Evolutionary conservation across 179 eudicot genomes (phyloP), one percentile per base, ranked within the genome.

Genomic region (Nepenthes alata): DNA sequence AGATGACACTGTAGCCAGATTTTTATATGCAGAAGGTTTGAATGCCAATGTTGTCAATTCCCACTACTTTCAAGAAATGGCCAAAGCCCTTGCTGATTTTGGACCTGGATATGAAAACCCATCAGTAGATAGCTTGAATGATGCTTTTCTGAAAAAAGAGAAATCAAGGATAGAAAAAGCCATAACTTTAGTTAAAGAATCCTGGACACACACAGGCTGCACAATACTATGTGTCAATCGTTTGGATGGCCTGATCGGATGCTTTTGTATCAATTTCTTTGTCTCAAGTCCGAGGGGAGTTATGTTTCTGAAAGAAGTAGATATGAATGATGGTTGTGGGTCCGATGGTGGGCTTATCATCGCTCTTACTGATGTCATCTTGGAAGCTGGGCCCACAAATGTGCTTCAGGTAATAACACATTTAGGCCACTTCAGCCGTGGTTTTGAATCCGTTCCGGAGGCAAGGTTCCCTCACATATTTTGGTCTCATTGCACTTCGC

Each of bases 401-500:
- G 81, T 80, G 57, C 72, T 76, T 62, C 84, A 76, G 67, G 70
- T 76, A 16, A 80, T 80, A 52, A 67, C 78, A 2, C 81, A 74
- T 66, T 78, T 80, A 54, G 84, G 84, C 25, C 74, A 76, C 48
- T 74, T 80, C 65, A 76, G 81, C 57, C 52, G 55, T 35, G 69
- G 76, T 62, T 80, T 68, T 49, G 81, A 80, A 71, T 71, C 84
- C 2, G 53, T 71, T 60, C 71, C 77, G 35, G 53, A 67, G 37
- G 47, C 75, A 35, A 77, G 74, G 59, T 80, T 77, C n/a, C 75
- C 84, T 50, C 68, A 53, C 56, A 66, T 80, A 60, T 77, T 80
- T 58, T 80, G 84, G 81, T 80, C 81, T 53, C 84, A 72, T 47
- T 80, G 81, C 67, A 74, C 79, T 37, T 74, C 79, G 9, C 78